Conservation (phyloP, 306 rosid genomes). For the Echinosophora koreensis region DNA sequence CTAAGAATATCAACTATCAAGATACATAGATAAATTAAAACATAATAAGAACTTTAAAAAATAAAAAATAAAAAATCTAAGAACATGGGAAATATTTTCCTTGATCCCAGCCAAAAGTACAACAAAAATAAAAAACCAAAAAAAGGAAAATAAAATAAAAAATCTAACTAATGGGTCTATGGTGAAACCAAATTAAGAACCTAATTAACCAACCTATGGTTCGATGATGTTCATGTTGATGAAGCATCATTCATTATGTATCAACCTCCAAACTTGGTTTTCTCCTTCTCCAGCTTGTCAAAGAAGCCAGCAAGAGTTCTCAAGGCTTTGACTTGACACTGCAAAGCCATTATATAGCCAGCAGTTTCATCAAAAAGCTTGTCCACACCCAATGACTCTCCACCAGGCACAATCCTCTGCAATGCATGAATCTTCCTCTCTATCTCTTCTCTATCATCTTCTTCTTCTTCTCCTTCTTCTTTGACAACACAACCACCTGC, state of each 20-base stretch:
- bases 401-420: constrained; percentile 90
- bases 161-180: constrained; percentile 48
- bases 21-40: constrained; percentile 32
- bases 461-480: constrained; percentile 36
- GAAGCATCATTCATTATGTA: neutral
- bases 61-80: constrained; percentile 12
- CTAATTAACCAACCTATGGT: constrained; percentile 23
- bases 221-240: neutral
- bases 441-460: constrained; percentile 68
- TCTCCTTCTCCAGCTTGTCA: constrained; percentile 70
- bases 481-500: neutral
- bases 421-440: constrained; percentile 83
- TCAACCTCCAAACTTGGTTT: constrained; percentile 76
- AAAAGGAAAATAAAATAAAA: constrained; percentile 4
- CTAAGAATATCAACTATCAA: constrained; percentile 37
- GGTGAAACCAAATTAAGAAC: constrained; percentile 11
- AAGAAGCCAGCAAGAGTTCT: constrained; percentile 69
- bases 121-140: neutral
- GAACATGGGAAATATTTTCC: constrained; percentile 46
- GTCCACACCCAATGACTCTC: constrained; percentile 76
- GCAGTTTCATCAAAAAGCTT: constrained; percentile 92
- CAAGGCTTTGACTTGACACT: constrained; percentile 77
- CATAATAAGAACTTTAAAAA: constrained; percentile 12
- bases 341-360: constrained; percentile 76
- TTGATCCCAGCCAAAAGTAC: constrained; percentile 57